These are phyloP conservation scores for Lotus japonicus DNA, from an alignment of 306 rosid species.

Conservation along the genomic window DNA sequence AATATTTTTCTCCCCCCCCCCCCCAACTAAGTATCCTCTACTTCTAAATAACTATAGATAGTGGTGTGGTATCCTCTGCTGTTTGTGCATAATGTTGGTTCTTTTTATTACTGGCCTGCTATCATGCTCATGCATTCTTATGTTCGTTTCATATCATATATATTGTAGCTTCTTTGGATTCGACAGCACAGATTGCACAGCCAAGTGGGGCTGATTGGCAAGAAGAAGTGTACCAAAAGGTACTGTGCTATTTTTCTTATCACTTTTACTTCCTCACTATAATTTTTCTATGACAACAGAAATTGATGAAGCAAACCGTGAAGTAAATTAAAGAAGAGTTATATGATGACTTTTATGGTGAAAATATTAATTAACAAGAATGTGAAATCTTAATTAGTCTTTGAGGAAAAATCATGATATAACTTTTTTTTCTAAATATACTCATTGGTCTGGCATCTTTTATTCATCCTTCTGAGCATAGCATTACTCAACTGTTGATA, in stretches of 20 bases:
- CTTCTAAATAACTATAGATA: too few relatives aligned
- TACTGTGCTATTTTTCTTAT: constrained; percentile 26
- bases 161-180: constrained; percentile 67
- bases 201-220: constrained; percentile 74
- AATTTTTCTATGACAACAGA: not conserved
- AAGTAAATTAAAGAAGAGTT: not conserved
- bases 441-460: not conserved
- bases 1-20: not conserved
- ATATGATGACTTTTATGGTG: not conserved
- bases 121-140: not conserved
- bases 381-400: not conserved
- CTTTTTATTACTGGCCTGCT: not conserved
- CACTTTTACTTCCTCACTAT: not conserved
- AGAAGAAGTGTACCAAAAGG: constrained; percentile 82
- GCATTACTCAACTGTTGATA: not conserved
- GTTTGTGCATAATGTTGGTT: not conserved
- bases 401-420: not conserved
- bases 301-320: not conserved
- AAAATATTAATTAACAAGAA: not conserved
- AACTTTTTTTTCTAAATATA: not conserved
- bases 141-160: not conserved
- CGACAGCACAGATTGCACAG: constrained; percentile 64
- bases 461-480: not conserved
- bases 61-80: not conserved
- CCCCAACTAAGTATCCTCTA: not conserved